A percentile compares a stretch with the other conserved stretches of the same genome.
Conservation (phyloP, 2,329 filamentous ascomycete genomes). For the Nemania serpens region DNA sequence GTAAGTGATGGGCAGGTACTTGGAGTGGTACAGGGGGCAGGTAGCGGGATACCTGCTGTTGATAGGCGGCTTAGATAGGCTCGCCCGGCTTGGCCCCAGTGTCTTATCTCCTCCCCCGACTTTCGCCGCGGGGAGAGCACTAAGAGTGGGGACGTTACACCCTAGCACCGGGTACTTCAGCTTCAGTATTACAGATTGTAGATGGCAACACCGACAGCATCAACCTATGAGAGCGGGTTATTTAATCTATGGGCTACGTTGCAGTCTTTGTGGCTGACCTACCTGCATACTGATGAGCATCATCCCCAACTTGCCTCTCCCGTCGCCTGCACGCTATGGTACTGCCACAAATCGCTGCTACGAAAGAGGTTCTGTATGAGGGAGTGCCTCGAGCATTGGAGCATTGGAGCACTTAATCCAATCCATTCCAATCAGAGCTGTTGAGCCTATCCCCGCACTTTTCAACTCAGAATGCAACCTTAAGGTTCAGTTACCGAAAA, state of each 20-base stretch:
- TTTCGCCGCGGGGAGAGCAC: slow-evolving; percentile 5
- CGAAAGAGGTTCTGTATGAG: neutral
- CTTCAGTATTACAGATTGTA: neutral
- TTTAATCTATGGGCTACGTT: slow-evolving; percentile 12
- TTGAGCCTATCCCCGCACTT: slow-evolving; percentile 16
- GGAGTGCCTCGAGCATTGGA: too few species aligned
- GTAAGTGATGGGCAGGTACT: too few species aligned
- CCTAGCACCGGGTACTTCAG: neutral
- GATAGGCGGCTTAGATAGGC: too few species aligned
- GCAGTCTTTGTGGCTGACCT: slow-evolving; percentile 3
- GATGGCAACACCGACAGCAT: neutral
- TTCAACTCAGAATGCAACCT: neutral
- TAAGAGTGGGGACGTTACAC: neutral
- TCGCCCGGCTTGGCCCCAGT: too few species aligned
- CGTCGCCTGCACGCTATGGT: neutral
- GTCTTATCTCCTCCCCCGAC: slow-evolving; percentile 20
- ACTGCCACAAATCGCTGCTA: neutral
- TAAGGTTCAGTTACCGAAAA: neutral
- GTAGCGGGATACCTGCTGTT: too few species aligned
- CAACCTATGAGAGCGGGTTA: slow-evolving; percentile 20
- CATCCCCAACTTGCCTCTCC: too few species aligned
- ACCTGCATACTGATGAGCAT: too few species aligned
- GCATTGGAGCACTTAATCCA: neutral
- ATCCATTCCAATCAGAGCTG: neutral
- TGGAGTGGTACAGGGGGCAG: too few species aligned